Conservation (phyloP, 176 grass and related monocot species). For the Ensete glaucum region DNA sequence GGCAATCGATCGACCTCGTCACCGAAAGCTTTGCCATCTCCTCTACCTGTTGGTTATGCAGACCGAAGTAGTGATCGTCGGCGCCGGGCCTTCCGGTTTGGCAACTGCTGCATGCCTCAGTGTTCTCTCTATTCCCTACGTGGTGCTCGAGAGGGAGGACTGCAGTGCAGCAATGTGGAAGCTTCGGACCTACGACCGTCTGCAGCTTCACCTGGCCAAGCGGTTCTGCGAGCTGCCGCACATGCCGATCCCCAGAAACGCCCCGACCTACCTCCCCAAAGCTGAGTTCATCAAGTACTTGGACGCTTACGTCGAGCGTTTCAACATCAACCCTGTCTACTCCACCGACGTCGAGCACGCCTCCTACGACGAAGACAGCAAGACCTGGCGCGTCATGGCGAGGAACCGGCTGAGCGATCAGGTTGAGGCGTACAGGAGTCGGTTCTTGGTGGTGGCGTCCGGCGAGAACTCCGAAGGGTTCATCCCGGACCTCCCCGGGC, state of each 20-base stretch:
- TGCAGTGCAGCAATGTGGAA: slow-evolving; percentile 32
- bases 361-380: not conserved
- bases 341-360: slow-evolving; percentile 2
- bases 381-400: not conserved
- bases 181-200: slow-evolving; percentile 19
- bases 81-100: slow-evolving; percentile 21
- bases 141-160: slow-evolving; percentile 17
- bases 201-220: slow-evolving; percentile 36
- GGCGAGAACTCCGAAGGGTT: slow-evolving; percentile 25
- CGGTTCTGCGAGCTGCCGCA: slow-evolving; percentile 26
- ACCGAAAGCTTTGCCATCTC: too few species aligned
- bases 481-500: slow-evolving; percentile 19
- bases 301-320: not conserved
- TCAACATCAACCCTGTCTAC: slow-evolving; percentile 7
- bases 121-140: not conserved
- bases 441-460: slow-evolving; percentile 35
- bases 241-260: not conserved
- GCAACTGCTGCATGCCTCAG: slow-evolving; percentile 18
- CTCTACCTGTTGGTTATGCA: not conserved
- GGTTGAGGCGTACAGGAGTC: not conserved
- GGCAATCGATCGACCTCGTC: too few species aligned
- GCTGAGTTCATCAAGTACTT: slow-evolving; percentile 22
- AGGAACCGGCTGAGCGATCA: not conserved
- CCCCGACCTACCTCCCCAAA: slow-evolving; percentile 25
- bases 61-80: slow-evolving; percentile 10